Evolutionary conservation across 495 filamentous ascomycete genomes (phyloP), one percentile per base, ranked within the genome.

Genomic region (Neurospora discreta): DNA sequence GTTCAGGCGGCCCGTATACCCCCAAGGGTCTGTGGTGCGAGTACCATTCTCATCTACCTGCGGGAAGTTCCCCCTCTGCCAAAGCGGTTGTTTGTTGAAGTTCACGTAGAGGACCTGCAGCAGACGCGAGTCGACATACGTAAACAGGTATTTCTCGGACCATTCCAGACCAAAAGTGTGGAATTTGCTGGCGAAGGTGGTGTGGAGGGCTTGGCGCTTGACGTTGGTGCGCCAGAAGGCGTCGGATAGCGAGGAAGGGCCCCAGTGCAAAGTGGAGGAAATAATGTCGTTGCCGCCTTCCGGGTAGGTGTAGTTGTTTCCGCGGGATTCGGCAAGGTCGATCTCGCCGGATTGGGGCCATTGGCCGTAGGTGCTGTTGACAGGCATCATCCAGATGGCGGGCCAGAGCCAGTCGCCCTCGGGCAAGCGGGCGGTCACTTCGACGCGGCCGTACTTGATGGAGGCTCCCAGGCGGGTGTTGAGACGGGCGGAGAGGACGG

Each of bases 301-400:
- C 2, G 78, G 78, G 78, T 94, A 90, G 23, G 87, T 88, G 76
- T 89, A 88, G 77, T 93, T 90, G 82, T 96, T 96, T 65, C 93
- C 93, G 44, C 93, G 89, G 69, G 85, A 87, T 80, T 96, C 93
- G 69, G 85, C 81, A 71, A 96, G 90, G 80, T 95, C 93, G 72
- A 96, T 95, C 79, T 96, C 93, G n/a, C 93, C 93, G 43, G 91
- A 93, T 38, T 80, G 79, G 1, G 93, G 93, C 93, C 93, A 96
- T 11, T 85, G 75, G 3, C 93, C 93, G 78, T 94, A 96, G 5
- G 83, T 88, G 42, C 86, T 81, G 39, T 91, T 82, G 40, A 89
- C 87, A 9, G 93, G 93, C 85, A 96, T 85, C 92, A 96, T 92
- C 91, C 93, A 95, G 75, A 96, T 95, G 44, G 92, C 93, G 30